phyloP scores from a whole-genome alignment of 2,329 filamentous ascomycete species.

The Colletotrichum plurivorum region DNA sequence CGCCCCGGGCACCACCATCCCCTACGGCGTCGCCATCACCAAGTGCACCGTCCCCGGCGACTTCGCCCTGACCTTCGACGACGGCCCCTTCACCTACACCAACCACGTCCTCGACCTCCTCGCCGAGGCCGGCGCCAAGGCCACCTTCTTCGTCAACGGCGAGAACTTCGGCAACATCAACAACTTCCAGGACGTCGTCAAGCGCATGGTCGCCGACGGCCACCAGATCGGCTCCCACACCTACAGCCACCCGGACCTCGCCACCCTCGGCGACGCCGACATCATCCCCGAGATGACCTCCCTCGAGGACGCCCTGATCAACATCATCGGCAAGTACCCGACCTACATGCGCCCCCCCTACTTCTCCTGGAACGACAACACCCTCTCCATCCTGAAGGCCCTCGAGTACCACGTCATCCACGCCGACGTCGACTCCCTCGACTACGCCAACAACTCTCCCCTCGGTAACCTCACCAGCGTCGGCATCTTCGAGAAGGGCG shows the following conservation, averaged over 20 bases:
- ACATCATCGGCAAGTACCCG: constrained; percentile 58
- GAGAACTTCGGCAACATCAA: constrained; percentile 55
- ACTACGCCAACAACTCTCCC: constrained; percentile 43
- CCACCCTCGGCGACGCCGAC: constrained; percentile 49
- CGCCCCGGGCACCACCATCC: constrained; percentile 48
- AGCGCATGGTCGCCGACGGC: constrained; percentile 56
- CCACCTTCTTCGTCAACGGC: constrained; percentile 60
- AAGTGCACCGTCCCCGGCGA: constrained; percentile 52
- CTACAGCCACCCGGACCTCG: constrained; percentile 61
- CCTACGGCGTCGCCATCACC: constrained; percentile 51
- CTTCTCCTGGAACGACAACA: constrained; percentile 44
- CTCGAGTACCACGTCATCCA: constrained; percentile 37
- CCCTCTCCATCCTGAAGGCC: constrained; percentile 36
- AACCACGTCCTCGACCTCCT: constrained; percentile 56
- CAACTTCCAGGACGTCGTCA: constrained; percentile 58
- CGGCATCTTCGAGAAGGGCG: constrained; percentile 51
- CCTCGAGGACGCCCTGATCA: constrained; percentile 60
- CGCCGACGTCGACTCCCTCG: constrained; percentile 47
- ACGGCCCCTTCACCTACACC: constrained; percentile 61
- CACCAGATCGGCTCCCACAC: constrained; percentile 58
- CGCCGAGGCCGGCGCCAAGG: constrained; percentile 49
- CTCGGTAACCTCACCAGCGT: constrained; percentile 50
- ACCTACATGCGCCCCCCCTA: constrained; percentile 62
- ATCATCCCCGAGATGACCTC: constrained; percentile 57
- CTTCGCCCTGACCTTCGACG: constrained; percentile 63